A percentile compares a stretch with the other conserved stretches of the same genome.
Conservation (phyloP, 2,329 filamentous ascomycete species). For the Fusarium stilboides region DNA sequence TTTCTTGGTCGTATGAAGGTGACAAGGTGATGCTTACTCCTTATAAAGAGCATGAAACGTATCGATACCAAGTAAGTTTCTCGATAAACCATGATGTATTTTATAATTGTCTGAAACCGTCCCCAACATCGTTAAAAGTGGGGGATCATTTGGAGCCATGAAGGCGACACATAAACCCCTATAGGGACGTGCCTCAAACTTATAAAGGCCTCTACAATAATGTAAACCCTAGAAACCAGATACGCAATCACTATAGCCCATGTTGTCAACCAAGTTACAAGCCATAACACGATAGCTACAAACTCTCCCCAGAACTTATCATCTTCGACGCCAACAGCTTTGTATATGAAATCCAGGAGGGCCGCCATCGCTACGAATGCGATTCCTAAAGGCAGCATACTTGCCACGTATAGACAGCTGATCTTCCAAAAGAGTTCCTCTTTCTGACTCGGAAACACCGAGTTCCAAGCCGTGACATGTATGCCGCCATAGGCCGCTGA, state of each 20-base stretch:
- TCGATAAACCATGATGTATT: no score
- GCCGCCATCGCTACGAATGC: not conserved
- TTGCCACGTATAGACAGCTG: conserved; percentile 1
- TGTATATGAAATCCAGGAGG: not conserved
- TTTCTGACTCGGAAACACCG: not conserved
- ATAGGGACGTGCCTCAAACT: conserved; percentile 14
- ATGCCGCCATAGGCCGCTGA: conserved; percentile 2
- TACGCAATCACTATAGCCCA: not conserved
- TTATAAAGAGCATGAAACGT: not conserved
- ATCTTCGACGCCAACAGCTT: no score
- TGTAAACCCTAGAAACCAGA: conserved; percentile 1
- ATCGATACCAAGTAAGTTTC: not conserved
- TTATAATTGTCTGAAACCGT: no score
- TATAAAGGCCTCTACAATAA: conserved; percentile 7
- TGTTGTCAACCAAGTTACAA: no score
- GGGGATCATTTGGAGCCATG: conserved; percentile 20
- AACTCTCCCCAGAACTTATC: not conserved
- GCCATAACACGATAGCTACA: no score
- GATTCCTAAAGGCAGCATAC: not conserved
- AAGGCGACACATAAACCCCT: conserved; percentile 7
- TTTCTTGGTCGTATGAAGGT: not conserved
- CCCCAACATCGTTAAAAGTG: not conserved
- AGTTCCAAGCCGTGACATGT: conserved; percentile 1
- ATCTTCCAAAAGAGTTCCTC: conserved; percentile 6
- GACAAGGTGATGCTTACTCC: not conserved